Evolutionary conservation across 129 eudicot species (phyloP).

Genomic region (Flaveria linearis): DNA sequence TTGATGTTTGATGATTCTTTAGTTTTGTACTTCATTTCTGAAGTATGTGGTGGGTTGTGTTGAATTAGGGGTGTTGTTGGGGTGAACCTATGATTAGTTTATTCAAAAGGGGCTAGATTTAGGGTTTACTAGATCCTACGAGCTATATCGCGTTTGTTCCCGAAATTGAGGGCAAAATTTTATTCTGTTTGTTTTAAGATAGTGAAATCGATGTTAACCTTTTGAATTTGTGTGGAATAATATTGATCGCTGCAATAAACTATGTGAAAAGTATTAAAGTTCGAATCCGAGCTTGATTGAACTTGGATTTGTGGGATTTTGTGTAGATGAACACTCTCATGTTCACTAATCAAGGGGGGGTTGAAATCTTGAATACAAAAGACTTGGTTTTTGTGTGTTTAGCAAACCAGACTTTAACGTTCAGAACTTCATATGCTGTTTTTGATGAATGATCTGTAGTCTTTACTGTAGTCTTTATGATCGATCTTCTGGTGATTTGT

Average conservation of each 20-base stretch:
- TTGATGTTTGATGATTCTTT: not conserved
- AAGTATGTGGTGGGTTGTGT: not conserved
- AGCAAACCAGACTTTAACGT: too few relatives aligned
- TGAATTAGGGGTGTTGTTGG: constrained; percentile 6
- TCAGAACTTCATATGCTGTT: not conserved
- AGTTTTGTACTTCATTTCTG: not conserved
- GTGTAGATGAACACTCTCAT: constrained; percentile 8
- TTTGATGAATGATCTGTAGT: not conserved
- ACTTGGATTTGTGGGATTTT: not conserved
- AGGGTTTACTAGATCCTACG: constrained; percentile 31
- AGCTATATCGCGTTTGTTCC: not conserved
- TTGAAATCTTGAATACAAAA: not conserved
- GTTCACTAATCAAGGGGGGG: not conserved
- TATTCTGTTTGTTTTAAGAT: not conserved
- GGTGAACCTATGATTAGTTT: not conserved
- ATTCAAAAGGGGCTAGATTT: constrained; percentile 21
- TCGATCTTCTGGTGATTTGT: constrained; percentile 15
- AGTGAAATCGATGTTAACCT: not conserved
- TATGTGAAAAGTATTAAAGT: not conserved
- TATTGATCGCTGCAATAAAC: not conserved
- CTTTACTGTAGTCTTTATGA: not conserved
- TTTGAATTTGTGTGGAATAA: not conserved
- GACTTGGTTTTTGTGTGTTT: not conserved
- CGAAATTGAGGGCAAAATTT: not conserved
- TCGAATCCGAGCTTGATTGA: not conserved